A percentile compares a stretch with the other conserved stretches of the same genome.
phyloP scores from a whole-genome alignment of 495 filamentous ascomycete species.

The Penicillium crystallinum region DNA sequence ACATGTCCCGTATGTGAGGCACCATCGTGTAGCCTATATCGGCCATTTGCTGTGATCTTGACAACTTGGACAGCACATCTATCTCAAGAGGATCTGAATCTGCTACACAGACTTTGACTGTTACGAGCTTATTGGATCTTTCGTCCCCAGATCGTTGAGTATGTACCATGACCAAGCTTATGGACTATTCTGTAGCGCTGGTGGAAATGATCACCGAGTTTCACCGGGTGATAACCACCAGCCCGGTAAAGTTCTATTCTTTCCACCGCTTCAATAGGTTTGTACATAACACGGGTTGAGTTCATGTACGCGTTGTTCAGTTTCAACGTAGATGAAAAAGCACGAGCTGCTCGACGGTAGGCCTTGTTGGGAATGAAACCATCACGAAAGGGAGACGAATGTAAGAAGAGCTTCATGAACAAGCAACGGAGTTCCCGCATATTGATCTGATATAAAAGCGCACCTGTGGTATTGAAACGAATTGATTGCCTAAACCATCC shows the following conservation, averaged over 20 bases:
- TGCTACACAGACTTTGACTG: constrained; percentile 9
- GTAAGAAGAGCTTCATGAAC: too few relatives aligned
- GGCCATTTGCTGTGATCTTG: not conserved
- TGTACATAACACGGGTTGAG: too few relatives aligned
- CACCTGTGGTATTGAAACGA: too few relatives aligned
- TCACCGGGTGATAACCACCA: constrained; percentile 35
- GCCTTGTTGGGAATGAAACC: too few relatives aligned
- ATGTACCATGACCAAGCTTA: constrained; percentile 14
- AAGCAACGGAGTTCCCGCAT: too few relatives aligned
- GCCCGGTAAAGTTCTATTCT: constrained; percentile 25
- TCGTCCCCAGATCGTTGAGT: constrained; percentile 21
- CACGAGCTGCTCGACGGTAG: too few relatives aligned
- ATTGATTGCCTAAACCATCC: too few relatives aligned
- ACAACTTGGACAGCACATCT: not conserved
- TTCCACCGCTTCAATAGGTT: constrained; percentile 10
- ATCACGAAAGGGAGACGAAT: too few relatives aligned
- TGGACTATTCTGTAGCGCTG: constrained; percentile 12
- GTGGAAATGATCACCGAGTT: constrained; percentile 28
- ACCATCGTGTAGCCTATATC: not conserved
- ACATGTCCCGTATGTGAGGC: not conserved
- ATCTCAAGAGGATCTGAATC: constrained; percentile 1
- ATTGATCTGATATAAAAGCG: too few relatives aligned
- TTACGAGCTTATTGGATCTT: constrained; percentile 5
- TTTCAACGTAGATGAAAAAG: too few relatives aligned
- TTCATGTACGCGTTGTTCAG: too few relatives aligned